Evolutionary conservation across 148 eudicot genomes (phyloP).

Genomic region (Suaeda aralocaspica): DNA sequence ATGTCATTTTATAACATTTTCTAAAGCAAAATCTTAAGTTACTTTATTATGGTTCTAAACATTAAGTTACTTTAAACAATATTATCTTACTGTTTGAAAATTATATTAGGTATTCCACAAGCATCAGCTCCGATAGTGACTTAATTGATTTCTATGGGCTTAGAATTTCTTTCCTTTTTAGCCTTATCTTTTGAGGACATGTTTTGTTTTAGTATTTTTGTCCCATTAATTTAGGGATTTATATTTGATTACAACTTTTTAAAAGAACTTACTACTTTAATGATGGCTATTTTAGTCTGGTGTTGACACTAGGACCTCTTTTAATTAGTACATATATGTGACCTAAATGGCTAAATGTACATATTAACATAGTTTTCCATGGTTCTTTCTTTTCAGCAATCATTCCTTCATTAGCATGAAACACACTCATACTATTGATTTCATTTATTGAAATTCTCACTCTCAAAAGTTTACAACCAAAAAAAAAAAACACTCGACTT

Average conservation of each 20-base stretch:
- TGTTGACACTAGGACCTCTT: background rate
- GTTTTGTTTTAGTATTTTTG: background rate
- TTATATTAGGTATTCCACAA: slow-evolving; percentile 9
- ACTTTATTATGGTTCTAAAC: slow-evolving; percentile 4
- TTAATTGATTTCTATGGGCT: slow-evolving; percentile 2
- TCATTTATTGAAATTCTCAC: no score
- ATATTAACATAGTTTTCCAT: background rate
- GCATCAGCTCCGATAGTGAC: background rate
- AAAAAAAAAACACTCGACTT: no score
- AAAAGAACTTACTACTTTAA: background rate
- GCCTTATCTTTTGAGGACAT: background rate
- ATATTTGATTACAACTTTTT: background rate
- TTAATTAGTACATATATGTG: background rate
- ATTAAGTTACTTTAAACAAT: slow-evolving; percentile 9
- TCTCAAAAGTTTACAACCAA: no score
- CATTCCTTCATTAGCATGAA: no score
- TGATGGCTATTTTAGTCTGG: background rate
- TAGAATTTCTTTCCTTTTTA: background rate
- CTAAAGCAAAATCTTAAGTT: slow-evolving; percentile 7
- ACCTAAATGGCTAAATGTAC: background rate
- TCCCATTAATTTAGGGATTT: background rate
- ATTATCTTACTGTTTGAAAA: slow-evolving; percentile 4
- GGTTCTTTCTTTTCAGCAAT: no score
- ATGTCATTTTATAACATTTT: no score
- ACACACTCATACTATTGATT: no score